Base-by-base conservation (phyloP, 2,329 filamentous ascomycete genomes). In the Aureobasidium melanogenum region DNA sequence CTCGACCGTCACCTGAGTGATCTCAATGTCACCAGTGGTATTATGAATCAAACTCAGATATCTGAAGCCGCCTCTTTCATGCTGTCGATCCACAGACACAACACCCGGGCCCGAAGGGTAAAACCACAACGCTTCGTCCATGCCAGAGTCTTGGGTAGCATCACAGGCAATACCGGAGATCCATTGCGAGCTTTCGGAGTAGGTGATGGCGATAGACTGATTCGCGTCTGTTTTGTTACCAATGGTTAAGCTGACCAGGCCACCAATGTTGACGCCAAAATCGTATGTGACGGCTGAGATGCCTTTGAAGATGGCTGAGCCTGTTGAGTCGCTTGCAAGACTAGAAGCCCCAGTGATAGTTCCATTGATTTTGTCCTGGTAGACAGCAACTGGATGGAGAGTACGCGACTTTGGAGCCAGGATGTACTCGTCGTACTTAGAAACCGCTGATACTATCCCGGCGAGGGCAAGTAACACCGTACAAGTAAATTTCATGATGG, bases 71-170 rank as follows among this genome's bases (percentile, higher is more conserved):
- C 78, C 78, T 28, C 79, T 71, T 30, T 75, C 69, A 61, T 79
- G 74, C 32, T 76, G 68, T 39, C 69, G 67, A 0, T 73, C 73
- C 0, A 76, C 76, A 0, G 74, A 74, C 60, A 80, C 80, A 1
- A 62, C 66, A 0, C 78, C 77, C 4, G 72, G 63, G 1, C 69
- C 70, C 5, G 73, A 71, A 2, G 74, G 66, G 8, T 73, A 67
- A 59, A 81, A 80, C 78, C 78, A 82, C 0, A 82, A 70, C 0
- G 75, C 73, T 54, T 77, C 74, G 51, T 82, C 80, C 12, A 78
- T 73, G 0, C 76, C 78, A 5, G 72, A 70, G 55, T 79, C 75
- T 2, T 73, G 73, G 0, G 77, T 81, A 1, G 76, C 77, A 67
- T 82, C 80, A 62, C 75, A 74, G 8, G 69, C 73, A 30, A 74